Base-by-base conservation (phyloP, 257 asterid species). In the Oldenlandia corymbosa region DNA sequence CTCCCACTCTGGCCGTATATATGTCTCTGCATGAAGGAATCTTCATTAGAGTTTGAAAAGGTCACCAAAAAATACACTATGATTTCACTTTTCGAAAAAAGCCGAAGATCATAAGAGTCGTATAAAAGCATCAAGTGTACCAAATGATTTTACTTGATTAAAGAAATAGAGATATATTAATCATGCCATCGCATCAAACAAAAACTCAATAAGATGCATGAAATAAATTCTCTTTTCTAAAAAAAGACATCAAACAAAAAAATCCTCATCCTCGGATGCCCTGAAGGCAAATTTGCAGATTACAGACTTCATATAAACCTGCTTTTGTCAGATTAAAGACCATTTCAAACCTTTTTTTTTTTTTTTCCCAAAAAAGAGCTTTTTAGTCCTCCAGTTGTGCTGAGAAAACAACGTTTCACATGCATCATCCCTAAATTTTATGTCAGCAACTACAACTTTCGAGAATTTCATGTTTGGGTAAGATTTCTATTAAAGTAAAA, bases 1-100 rank as follows among this genome's bases (percentile, higher is more conserved):
- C 78, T 87, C 42, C 92, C 88, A 62, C 79, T 82, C 74, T 75
- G 86, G 66, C 81, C 75, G 66, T 93, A 93, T 66, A 89, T 77
- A 74, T 85, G 95, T 74, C 94, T 85, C 95, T 91, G 95, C 70
- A 68, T 32, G 48, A 28, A 65, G 62, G 49, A 46, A 63, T 65
- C 54, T 12, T 12, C 16, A 47, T 68, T 60, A 60, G 10, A 36
- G 51, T 59, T 14, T 31, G 48, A 63, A 30, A 31, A 49, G 28
- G 4, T 58, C 37, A 26, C 47, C 51, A 49, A 49, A 48, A 7
- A 23, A 30, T 58, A 34, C 37, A 59, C 65, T 7, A 50, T 5
- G 1, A 34, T 21, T n/a, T 10, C 51, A 16, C 36, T 24, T 20
- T 66, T 30, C 16, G n/a, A n/a, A 67, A 20, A 14, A 45, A 43